These are phyloP conservation scores for Blastobotrys indianensis DNA, from an alignment of 1,139 yeast genomes.

Conservation along the genomic window DNA sequence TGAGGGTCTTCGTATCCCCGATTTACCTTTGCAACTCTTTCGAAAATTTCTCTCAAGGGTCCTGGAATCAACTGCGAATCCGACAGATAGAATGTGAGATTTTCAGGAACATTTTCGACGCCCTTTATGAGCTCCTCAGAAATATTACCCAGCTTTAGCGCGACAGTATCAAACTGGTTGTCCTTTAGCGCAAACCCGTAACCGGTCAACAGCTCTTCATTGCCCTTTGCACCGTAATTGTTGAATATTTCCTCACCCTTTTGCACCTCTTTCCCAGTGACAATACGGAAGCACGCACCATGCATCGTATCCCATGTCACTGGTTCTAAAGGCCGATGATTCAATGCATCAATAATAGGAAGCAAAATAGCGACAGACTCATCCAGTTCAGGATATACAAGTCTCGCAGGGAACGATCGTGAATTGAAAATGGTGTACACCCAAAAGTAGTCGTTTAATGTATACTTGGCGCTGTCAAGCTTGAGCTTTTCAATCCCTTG, in stretches of 20 bases:
- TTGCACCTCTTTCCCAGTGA: conserved; percentile 21
- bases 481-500: conserved; percentile 12
- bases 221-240: conserved; percentile 83
- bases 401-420: conserved; percentile 65
- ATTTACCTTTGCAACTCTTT: conserved; percentile 11
- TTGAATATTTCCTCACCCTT: conserved; percentile 55
- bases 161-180: conserved; percentile 59
- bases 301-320: conserved; percentile 55
- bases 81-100: conserved; percentile 20
- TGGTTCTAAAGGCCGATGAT: conserved; percentile 57
- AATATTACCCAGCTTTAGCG: conserved; percentile 36
- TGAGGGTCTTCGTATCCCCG: conserved; percentile 6
- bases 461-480: conserved; percentile 10
- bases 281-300: conserved; percentile 26
- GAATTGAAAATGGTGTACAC: conserved; percentile 63
- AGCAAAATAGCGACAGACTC: conserved; percentile 43
- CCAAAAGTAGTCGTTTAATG: conserved; percentile 56
- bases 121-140: conserved; percentile 6
- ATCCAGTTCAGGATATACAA: conserved; percentile 33
- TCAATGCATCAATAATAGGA: conserved; percentile 74
- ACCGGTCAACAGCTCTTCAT: conserved; percentile 57
- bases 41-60: conserved; percentile 16
- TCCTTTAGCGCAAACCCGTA: conserved; percentile 64
- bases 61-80: conserved; percentile 19
- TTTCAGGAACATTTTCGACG: conserved; percentile 13